Conservation (phyloP, 768 basidiomycete species). For the Gymnopilus dilepis region DNA sequence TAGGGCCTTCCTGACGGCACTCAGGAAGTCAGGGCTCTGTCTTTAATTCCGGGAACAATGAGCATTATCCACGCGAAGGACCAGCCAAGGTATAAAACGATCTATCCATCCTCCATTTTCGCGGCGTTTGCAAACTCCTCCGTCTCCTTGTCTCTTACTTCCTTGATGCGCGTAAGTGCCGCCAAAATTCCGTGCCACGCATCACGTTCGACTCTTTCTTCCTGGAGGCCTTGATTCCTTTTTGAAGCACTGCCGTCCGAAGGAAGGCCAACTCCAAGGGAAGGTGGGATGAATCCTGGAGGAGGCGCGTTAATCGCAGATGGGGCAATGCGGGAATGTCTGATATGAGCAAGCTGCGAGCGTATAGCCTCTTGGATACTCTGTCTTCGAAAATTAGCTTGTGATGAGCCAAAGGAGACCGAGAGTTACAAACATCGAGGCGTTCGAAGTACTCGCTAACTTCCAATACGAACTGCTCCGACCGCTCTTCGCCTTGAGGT, state of each 20-base stretch:
- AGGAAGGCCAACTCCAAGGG: conserved; percentile 79
- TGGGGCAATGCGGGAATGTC: conserved; percentile 82
- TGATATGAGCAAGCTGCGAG: conserved; percentile 80
- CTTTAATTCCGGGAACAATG: not conserved
- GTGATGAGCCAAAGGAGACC: not conserved
- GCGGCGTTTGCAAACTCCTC: conserved; percentile 13
- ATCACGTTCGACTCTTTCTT: conserved; percentile 75
- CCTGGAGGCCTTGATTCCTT: conserved; percentile 71
- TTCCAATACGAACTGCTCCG: conserved; percentile 84
- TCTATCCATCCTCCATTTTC: conserved; percentile 27
- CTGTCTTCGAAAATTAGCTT: conserved; percentile 37
- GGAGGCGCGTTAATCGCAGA: conserved; percentile 87
- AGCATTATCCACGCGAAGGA: not conserved
- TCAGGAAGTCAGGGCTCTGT: not conserved
- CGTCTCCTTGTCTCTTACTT: conserved; percentile 35
- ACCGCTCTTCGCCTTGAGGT: conserved; percentile 82
- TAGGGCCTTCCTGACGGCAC: not conserved
- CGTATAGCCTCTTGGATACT: conserved; percentile 78
- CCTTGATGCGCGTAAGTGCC: conserved; percentile 68
- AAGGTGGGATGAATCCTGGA: conserved; percentile 74
- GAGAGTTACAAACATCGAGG: conserved; percentile 61
- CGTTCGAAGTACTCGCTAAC: conserved; percentile 87
- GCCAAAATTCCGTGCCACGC: conserved; percentile 79
- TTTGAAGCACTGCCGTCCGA: conserved; percentile 38
- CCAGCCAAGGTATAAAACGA: not conserved